A percentile compares a stretch with the other conserved stretches of the same genome.
Conservation (phyloP, 2,329 filamentous ascomycete genomes). For the Trichoderma arundinaceum region DNA sequence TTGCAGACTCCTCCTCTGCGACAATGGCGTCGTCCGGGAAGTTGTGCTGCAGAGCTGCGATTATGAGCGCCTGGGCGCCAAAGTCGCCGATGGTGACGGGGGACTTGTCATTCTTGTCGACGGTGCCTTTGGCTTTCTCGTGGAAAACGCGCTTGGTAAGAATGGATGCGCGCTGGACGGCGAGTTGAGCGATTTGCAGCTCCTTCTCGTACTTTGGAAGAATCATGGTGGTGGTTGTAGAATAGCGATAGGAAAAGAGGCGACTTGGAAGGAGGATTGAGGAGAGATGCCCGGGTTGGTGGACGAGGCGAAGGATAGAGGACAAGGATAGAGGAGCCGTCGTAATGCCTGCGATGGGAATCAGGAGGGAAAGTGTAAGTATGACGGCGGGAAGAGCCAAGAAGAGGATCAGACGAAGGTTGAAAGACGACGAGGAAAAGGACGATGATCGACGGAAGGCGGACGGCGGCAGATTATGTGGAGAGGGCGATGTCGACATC, state of each 20-base stretch:
- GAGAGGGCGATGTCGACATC: constrained; percentile 29
- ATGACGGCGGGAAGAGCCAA: constrained; percentile 35
- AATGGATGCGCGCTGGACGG: constrained; percentile 76
- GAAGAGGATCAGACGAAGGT: constrained; percentile 7
- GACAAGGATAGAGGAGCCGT: constrained; percentile 15
- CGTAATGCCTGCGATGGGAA: constrained; percentile 30
- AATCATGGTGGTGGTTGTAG: constrained; percentile 37
- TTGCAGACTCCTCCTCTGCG: constrained; percentile 89
- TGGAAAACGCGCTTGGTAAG: constrained; percentile 64
- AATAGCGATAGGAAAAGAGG: constrained; percentile 35
- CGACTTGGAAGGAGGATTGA: constrained; percentile 35
- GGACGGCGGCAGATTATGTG: constrained; percentile 25
- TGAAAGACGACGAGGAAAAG: neutral
- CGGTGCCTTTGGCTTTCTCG: constrained; percentile 91
- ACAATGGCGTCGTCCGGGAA: constrained; percentile 93
- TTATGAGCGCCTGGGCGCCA: constrained; percentile 95
- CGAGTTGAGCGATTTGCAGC: constrained; percentile 81
- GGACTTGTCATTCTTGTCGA: constrained; percentile 89
- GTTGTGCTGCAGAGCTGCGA: constrained; percentile 83
- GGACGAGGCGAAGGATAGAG: constrained; percentile 40
- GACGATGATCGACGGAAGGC: neutral
- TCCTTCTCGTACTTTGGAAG: constrained; percentile 70
- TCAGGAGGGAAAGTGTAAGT: constrained; percentile 41
- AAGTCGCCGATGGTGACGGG: constrained; percentile 98
- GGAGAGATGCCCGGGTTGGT: constrained; percentile 31